These are phyloP conservation scores for Rachicladosporium sp. DNA, from an alignment of 2,329 filamentous ascomycete genomes.

Conservation along the genomic window DNA sequence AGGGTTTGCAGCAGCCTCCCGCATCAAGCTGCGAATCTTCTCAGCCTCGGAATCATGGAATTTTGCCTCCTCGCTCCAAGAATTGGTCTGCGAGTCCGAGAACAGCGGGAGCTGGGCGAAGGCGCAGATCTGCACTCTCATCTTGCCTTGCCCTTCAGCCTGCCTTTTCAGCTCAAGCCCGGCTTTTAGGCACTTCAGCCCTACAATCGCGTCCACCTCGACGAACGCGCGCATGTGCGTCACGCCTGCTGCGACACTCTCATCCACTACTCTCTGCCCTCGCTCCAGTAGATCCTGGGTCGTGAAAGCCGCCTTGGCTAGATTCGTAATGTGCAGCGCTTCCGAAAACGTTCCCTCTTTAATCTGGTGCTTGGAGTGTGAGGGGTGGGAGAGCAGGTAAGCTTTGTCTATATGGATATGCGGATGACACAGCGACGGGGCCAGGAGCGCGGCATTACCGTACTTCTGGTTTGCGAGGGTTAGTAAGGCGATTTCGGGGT, in stretches of 20 bases:
- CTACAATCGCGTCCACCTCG: conserved; percentile 54
- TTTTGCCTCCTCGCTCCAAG: too few species aligned
- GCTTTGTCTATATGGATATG: conserved; percentile 62
- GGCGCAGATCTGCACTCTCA: conserved; percentile 53
- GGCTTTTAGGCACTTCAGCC: conserved; percentile 44
- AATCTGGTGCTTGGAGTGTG: conserved; percentile 49
- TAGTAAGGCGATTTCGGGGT: too few species aligned
- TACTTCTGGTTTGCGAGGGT: background rate
- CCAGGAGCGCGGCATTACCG: conserved; percentile 26
- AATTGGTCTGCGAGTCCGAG: conserved; percentile 30
- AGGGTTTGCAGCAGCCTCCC: conserved; percentile 28
- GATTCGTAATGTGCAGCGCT: conserved; percentile 45
- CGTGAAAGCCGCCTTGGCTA: conserved; percentile 53
- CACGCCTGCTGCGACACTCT: conserved; percentile 52
- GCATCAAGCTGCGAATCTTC: conserved; percentile 27
- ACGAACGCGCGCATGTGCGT: conserved; percentile 60
- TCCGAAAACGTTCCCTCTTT: conserved; percentile 51
- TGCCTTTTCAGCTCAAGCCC: conserved; percentile 42
- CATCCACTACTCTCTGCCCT: conserved; percentile 52
- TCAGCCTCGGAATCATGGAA: background rate
- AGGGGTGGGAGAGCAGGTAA: conserved; percentile 46
- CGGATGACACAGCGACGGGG: conserved; percentile 54
- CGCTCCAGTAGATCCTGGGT: conserved; percentile 50
- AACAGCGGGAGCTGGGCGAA: conserved; percentile 62
- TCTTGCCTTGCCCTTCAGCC: conserved; percentile 34